Base-by-base conservation (phyloP, 1,284 basidiomycete genomes). In the Apiotrichum domesticum region DNA sequence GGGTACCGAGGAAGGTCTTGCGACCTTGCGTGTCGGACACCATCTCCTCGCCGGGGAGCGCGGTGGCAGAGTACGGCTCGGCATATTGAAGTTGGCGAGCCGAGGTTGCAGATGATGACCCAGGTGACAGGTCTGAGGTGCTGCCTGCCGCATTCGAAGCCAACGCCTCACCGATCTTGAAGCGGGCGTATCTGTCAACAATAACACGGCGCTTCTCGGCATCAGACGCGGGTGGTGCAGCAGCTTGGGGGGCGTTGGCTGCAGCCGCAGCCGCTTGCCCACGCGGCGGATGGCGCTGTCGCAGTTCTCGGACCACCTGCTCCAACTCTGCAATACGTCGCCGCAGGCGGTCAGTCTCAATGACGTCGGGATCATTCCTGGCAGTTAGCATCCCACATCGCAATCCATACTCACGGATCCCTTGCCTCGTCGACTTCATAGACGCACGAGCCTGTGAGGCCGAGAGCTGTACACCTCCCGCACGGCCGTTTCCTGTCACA, bases 381-480 rank as follows among this genome's bases (percentile, higher is more conserved):
- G 29, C 21, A 33, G 48, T 53, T 40, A 53, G 37, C 14, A 14
- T 14, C 41, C 13, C n/a, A 14, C 7, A 35, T 11, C 8, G 10
- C 15, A 6, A n/a, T 37, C 37, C 11, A 7, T 11, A 76, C 82
- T 66, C 66, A 88, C 88, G 87, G 81, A 52, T 88, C 79, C 9
- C 87, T 84, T 11, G 87, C 86, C 75, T 93, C 90, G 72, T 92
- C 90, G 57, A 92, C 87, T 70, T 93, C 90, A 67, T 93, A 93
- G 0, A 93, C 90, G 71, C 90, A 93, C 15, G 91, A 85, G 42
- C 90, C 90, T 21, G 90, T 93, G 86, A 77, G 41, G 7, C 73
- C 72, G 32, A 77, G 62, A 58, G 90, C 87, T 53, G 89, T 90
- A 74, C 89, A 92, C 55, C 89, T 80, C 63, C 88, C 86, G 74